Evolutionary conservation across 495 filamentous ascomycete genomes (phyloP).

Genomic region (Endocarpon pusillum): DNA sequence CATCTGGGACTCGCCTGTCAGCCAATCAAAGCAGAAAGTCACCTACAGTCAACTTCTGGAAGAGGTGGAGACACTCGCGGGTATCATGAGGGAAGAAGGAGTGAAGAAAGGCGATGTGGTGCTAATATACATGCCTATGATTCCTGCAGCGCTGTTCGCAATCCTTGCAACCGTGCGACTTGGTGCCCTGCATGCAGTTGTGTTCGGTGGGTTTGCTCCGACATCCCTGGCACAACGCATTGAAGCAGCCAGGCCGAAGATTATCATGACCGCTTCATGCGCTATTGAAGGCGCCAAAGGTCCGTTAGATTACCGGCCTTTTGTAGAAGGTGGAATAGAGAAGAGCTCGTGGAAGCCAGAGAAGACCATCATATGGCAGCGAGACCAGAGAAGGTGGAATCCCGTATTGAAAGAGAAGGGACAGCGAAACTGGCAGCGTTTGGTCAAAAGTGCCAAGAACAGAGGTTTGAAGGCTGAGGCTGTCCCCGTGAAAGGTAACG

Average conservation of each 20-base stretch:
- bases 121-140: conserved; percentile 97
- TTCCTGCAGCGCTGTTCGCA: conserved; percentile 70
- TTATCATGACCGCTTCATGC: conserved; percentile 76
- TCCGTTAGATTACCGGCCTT: conserved; percentile 49
- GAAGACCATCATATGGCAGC: conserved; percentile 58
- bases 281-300: conserved; percentile 79
- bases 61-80: conserved; percentile 75
- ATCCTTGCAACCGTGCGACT: conserved; percentile 67
- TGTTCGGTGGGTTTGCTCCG: conserved; percentile 83
- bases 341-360: conserved; percentile 44
- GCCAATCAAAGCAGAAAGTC: conserved; percentile 48
- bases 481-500: conserved; percentile 60
- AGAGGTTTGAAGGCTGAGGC: conserved; percentile 47
- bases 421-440: conserved; percentile 62
- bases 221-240: conserved; percentile 75
- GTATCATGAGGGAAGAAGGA: conserved; percentile 66
- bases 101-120: conserved; percentile 78
- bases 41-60: conserved; percentile 60
- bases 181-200: conserved; percentile 78
- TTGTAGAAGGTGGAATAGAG: conserved; percentile 49
- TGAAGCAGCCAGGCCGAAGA: conserved; percentile 57
- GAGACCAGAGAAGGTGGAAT: conserved; percentile 61
- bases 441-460: conserved; percentile 48
- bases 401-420: conserved; percentile 41
- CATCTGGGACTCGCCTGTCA: conserved; percentile 77